A percentile compares a stretch with the other conserved stretches of the same genome.
Evolutionary conservation across 192 early-diverging fungal species (phyloP).

Genomic region (Linnemannia zychae): DNA sequence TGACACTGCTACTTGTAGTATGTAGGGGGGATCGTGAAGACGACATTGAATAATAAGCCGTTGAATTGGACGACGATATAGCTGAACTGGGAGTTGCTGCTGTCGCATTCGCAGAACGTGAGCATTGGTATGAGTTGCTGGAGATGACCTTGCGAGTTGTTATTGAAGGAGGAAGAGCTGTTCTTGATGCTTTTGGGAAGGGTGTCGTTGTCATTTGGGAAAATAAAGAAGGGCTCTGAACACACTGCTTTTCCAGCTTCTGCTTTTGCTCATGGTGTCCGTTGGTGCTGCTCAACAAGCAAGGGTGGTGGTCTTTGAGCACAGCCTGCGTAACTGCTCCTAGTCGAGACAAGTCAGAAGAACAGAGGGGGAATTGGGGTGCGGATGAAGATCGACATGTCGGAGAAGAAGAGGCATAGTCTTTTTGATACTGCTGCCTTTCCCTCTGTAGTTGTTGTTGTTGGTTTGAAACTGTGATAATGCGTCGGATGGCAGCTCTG

Average conservation of each 20-base stretch:
- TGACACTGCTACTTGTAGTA: neutral
- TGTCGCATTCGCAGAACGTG: neutral
- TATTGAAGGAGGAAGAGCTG: neutral
- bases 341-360: neutral
- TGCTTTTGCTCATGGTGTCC: neutral
- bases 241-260: neutral
- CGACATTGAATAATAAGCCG: constrained; percentile 7
- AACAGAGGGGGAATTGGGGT: neutral
- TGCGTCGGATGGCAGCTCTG: constrained; percentile 23
- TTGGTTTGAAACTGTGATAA: constrained; percentile 29
- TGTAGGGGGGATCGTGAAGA: constrained; percentile 1
- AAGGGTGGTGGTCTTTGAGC: constrained; percentile 21
- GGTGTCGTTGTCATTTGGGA: neutral
- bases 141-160: neutral
- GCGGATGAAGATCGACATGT: neutral
- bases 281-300: neutral
- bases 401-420: neutral
- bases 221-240: neutral
- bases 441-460: constrained; percentile 10
- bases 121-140: neutral
- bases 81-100: neutral
- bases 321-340: constrained; percentile 32
- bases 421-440: neutral
- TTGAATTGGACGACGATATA: neutral
- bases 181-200: neutral